Conservation (phyloP, 1,284 basidiomycete species). For the Boletus semigastroideus region DNA sequence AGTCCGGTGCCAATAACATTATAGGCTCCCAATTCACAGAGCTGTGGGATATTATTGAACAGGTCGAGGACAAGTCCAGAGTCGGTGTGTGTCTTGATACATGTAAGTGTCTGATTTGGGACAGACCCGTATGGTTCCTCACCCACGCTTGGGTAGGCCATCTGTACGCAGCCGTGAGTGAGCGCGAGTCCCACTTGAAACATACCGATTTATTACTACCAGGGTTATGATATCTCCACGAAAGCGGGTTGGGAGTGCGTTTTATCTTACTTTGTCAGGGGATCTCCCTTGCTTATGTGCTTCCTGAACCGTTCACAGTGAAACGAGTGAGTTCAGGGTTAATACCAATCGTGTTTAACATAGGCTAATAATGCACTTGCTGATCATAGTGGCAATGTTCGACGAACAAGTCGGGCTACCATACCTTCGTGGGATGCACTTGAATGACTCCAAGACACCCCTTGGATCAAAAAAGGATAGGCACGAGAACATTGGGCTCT, state of each 20-base stretch:
- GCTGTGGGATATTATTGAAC: constrained; percentile 65
- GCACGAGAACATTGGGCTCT: constrained; percentile 86
- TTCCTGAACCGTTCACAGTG: constrained; percentile 6
- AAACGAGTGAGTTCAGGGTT: constrained; percentile 21
- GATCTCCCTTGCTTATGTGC: constrained; percentile 8
- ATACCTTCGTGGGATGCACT: constrained; percentile 79
- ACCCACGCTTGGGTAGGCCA: constrained; percentile 51
- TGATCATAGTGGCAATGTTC: constrained; percentile 57
- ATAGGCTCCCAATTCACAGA: constrained; percentile 75
- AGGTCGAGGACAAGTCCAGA: constrained; percentile 73
- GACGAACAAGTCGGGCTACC: constrained; percentile 65
- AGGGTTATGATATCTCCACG: constrained; percentile 82
- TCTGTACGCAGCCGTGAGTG: constrained; percentile 71
- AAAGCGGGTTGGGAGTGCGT: constrained; percentile 64
- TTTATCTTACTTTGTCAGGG: background rate
- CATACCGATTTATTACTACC: background rate
- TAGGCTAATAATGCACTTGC: background rate
- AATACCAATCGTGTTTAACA: no score
- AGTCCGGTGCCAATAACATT: constrained; percentile 82
- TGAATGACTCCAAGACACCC: constrained; percentile 79
- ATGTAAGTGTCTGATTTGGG: constrained; percentile 45
- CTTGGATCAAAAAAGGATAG: constrained; percentile 71
- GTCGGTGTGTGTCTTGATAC: constrained; percentile 88
- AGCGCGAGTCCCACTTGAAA: background rate
- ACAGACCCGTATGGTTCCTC: background rate